Base-by-base conservation (phyloP, 192 early-diverging fungal species). In the Globomyces pollinis-pini region DNA sequence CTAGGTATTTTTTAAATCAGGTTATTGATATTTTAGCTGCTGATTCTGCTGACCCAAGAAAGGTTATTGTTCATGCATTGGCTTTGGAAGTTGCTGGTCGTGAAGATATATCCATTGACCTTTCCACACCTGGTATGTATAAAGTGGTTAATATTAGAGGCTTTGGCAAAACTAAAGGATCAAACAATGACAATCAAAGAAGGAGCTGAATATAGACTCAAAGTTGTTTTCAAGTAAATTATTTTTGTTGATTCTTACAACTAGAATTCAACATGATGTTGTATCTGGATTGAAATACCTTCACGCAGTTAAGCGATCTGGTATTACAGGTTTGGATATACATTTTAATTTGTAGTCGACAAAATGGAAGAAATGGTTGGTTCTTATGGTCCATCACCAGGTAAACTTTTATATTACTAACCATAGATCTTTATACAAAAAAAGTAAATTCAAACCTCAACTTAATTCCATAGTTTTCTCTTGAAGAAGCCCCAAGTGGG, bases 321-420 rank as follows among this genome's bases (percentile, higher is more conserved):
- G 87, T n/a, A 71, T 94, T 39, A 66, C 61, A 44, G 80, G 84
- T 87, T 62, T 43, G 47, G 33, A 41, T 16, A 15, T 28, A 41
- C 20, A 31, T n/a, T n/a, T n/a, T n/a, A n/a, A n/a, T n/a, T n/a
- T 26, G 42, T 65, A 78, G 89, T 96, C 28, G 96, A 96, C 64
- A 90, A 85, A 75, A 82, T 77, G 55, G 91, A 99, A 64, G 90
- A 94, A 63, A 96, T 99, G 93, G 81, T 95, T 64, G 96, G 96
- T 53, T 89, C 87, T 58, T 99, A 93, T 62, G 94, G 94, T 32
- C 94, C 96, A 33, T 74, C 78, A 39, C 52, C 69, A 30, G n/a
- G n/a, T n/a, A n/a, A n/a, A n/a, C n/a, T n/a, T n/a, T n/a, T n/a
- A n/a, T n/a, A n/a, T n/a, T n/a, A n/a, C n/a, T n/a, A n/a, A n/a